A percentile compares a stretch with the other conserved stretches of the same genome.
phyloP scores from a whole-genome alignment of 169 alveolate species.

The Cryptosporidium meleagridis region DNA sequence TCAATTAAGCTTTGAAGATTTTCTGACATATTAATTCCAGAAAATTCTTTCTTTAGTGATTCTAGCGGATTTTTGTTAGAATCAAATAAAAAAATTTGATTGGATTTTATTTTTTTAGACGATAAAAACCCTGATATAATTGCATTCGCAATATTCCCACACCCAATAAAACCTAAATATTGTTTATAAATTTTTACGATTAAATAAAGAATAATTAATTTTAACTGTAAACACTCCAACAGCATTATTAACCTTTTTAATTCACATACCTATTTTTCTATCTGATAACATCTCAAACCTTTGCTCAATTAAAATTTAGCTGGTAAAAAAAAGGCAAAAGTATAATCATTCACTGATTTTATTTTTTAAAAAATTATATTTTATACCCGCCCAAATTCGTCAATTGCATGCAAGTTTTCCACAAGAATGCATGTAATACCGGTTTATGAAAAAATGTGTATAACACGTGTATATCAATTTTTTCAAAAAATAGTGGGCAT shows the following conservation, averaged over 20 bases:
- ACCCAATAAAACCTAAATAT: conserved; percentile 52
- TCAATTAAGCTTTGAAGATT: not conserved
- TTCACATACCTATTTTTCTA: conserved; percentile 8
- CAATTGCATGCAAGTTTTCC: conserved; percentile 28
- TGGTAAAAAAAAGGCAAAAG: not conserved
- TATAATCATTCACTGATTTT: not conserved
- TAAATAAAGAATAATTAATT: not conserved
- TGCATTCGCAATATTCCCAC: conserved; percentile 70
- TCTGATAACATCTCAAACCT: not conserved
- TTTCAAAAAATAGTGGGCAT: not conserved
- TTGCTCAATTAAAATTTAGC: not conserved
- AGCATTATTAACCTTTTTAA: not conserved
- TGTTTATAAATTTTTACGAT: not conserved
- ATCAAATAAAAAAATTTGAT: conserved; percentile 23
- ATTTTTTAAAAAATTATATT: not conserved
- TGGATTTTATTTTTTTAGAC: not conserved
- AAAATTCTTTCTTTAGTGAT: not conserved
- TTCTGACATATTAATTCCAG: not conserved
- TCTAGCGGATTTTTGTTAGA: not conserved
- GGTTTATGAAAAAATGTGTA: conserved; percentile 9
- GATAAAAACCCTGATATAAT: conserved; percentile 39
- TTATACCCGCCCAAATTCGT: not conserved
- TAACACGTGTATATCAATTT: conserved; percentile 17
- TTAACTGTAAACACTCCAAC: not conserved
- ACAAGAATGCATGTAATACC: conserved; percentile 54